Base-by-base conservation (phyloP, 305 asterid genomes). In the Rubia occidens region DNA sequence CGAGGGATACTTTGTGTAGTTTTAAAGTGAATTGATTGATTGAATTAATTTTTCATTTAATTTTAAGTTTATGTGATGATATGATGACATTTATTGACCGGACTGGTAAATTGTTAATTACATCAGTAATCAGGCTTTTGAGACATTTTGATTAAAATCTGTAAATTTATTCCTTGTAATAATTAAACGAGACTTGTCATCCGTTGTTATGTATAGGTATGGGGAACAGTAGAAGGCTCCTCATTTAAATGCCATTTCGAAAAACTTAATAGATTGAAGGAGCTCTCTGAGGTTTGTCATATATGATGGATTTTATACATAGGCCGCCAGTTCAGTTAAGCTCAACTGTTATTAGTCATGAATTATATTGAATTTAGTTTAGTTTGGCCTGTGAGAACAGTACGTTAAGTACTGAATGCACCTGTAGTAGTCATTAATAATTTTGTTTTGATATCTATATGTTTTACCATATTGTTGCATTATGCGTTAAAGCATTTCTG, bases 241-340 rank as follows among this genome's bases (percentile, higher is more conserved):
- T 66, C 96, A 90, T 74, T 72, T 85, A 82, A 93, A 93, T 83
- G 81, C 85, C 64, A 86, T 81, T 88, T 88, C 49, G 96, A 92
- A 76, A 85, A 85, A 75, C 78, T 81, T 32, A 87, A 75, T 83
- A 80, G 92, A 85, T 67, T 82, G 87, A 77, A 80, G 82, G 97
- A 93, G 79, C 86, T 90, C 76, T 79, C 75, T 61, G 87, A 93
- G 97, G 97, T 93, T 59, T 68, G 64, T 37, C 37, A 32, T 2
- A 32, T 32, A 32, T 32, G 37, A 32, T 32, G 37, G 37, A 15
- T 8, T 49, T 49, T 45, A 47, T 47, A 47, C 18, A 1, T 47
- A 42, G 18, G 18, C 8, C 53, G 11, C 58, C n/a, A 17, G 24
- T 51, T 51, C 6, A 17, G 24, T n/a, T 51, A 20, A 51, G 21